Percentiles rank a stretch among this genome's conserved stretches.
These are phyloP conservation scores for Ceratopteris richardii DNA, from an alignment of 75 land plant genomes.

Conservation along the genomic window DNA sequence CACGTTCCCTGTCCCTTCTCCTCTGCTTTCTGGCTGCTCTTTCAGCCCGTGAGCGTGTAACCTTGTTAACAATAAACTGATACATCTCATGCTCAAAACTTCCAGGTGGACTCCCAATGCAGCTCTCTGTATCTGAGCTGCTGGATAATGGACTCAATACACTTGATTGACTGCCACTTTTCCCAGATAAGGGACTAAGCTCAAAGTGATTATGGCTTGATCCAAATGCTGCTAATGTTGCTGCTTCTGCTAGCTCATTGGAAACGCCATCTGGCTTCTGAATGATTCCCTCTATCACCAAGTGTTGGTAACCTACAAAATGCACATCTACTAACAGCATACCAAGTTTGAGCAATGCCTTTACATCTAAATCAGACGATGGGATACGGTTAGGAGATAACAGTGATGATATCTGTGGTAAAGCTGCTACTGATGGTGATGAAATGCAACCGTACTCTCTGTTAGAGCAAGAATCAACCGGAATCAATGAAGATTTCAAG, in stretches of 20 bases:
- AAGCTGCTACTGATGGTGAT: no score
- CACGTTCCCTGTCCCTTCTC: constrained; percentile 47
- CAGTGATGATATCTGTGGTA: no score
- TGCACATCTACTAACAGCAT: constrained; percentile 43
- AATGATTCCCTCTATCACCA: constrained; percentile 55
- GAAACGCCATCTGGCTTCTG: constrained; percentile 2
- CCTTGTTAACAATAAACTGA: constrained; percentile 56
- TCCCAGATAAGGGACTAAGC: constrained; percentile 16
- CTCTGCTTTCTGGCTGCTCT: constrained; percentile 35
- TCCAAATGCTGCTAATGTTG: constrained; percentile 24
- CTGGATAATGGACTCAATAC: constrained; percentile 1
- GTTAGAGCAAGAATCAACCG: no score
- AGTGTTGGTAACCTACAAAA: constrained; percentile 60
- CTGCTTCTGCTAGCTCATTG: constrained; percentile 25
- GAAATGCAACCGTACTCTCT: neutral
- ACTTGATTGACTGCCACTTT: neutral
- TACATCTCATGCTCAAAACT: constrained; percentile 60
- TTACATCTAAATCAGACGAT: no score
- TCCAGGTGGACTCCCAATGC: constrained; percentile 47
- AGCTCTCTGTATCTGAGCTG: constrained; percentile 4
- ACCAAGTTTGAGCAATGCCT: constrained; percentile 13
- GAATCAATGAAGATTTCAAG: no score
- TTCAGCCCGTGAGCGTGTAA: constrained; percentile 55
- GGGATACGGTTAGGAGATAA: no score
- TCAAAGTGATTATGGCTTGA: constrained; percentile 2